A percentile compares a stretch with the other conserved stretches of the same genome.
Evolutionary conservation across 305 asterid species (phyloP).

Genomic region (Plantago rigida): DNA sequence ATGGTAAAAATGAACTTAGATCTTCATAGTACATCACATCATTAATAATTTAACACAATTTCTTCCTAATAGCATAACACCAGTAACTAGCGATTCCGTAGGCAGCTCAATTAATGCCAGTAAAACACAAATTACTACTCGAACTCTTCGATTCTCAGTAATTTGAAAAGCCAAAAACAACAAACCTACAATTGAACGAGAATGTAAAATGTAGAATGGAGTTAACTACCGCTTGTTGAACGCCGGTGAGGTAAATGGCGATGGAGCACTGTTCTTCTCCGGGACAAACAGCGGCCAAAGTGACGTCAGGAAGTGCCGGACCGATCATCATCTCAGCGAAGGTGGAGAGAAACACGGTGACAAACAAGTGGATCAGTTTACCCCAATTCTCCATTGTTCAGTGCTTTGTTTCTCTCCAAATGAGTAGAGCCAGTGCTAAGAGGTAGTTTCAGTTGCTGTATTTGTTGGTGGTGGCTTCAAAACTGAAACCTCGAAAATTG

Average conservation of each 20-base stretch:
- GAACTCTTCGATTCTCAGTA: not conserved
- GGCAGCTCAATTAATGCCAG: too few relatives aligned
- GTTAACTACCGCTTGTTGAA: slow-evolving; percentile 38
- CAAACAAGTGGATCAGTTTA: slow-evolving; percentile 32
- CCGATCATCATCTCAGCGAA: slow-evolving; percentile 30
- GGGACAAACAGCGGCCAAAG: slow-evolving; percentile 41
- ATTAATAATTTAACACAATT: too few relatives aligned
- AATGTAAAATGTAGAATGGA: not conserved
- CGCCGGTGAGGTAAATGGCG: slow-evolving; percentile 41
- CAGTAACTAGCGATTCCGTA: too few relatives aligned
- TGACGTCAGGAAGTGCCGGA: slow-evolving; percentile 43
- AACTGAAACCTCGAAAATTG: too few relatives aligned
- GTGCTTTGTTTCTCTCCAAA: too few relatives aligned
- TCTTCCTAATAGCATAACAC: too few relatives aligned
- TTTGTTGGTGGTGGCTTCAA: too few relatives aligned
- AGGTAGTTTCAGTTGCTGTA: too few relatives aligned
- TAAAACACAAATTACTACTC: not conserved
- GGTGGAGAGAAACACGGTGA: slow-evolving; percentile 35
- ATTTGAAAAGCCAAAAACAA: not conserved
- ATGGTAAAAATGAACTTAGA: too few relatives aligned
- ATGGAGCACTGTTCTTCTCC: slow-evolving; percentile 39
- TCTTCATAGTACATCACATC: too few relatives aligned
- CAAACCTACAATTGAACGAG: not conserved
- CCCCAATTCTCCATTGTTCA: slow-evolving; percentile 32
- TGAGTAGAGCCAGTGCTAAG: too few relatives aligned